Conservation (phyloP, 2,329 filamentous ascomycete genomes). For the Pseudogymnoascus sp. region DNA sequence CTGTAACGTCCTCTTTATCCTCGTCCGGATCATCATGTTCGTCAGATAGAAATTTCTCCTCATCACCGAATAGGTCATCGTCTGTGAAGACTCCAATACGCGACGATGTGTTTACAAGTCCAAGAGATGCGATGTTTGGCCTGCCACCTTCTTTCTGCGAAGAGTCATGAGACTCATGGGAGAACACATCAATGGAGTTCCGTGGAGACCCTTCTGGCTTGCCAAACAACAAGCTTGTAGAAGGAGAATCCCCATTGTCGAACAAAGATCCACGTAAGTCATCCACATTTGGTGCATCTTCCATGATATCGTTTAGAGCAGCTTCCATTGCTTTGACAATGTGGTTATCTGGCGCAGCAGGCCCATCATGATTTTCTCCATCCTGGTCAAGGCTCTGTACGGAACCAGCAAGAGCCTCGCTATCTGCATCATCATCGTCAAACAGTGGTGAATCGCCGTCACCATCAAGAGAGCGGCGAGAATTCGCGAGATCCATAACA, state of each 20-base stretch:
- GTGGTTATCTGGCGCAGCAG: slow-evolving; percentile 59
- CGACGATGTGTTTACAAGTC: slow-evolving; percentile 79
- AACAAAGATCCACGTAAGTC: slow-evolving; percentile 63
- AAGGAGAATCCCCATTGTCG: slow-evolving; percentile 43
- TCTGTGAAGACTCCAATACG: slow-evolving; percentile 89
- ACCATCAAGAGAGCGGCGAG: slow-evolving; percentile 67
- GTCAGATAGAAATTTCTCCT: slow-evolving; percentile 77
- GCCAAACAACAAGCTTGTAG: slow-evolving; percentile 42
- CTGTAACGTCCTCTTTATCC: slow-evolving; percentile 54
- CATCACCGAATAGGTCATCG: slow-evolving; percentile 87
- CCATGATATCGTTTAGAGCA: slow-evolving; percentile 87
- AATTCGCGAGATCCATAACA: slow-evolving; percentile 27
- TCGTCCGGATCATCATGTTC: slow-evolving; percentile 67
- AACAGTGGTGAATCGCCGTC: slow-evolving; percentile 54
- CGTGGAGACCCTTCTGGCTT: slow-evolving; percentile 54
- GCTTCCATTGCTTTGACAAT: slow-evolving; percentile 91
- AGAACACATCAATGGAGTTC: slow-evolving; percentile 53
- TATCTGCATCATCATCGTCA: slow-evolving; percentile 66
- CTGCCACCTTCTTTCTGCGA: slow-evolving; percentile 49
- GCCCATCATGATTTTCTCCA: slow-evolving; percentile 45
- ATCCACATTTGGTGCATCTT: slow-evolving; percentile 62
- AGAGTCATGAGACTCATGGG: slow-evolving; percentile 35
- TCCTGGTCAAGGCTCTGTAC: slow-evolving; percentile 74
- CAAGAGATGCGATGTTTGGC: slow-evolving; percentile 84
- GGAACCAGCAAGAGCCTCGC: slow-evolving; percentile 63